phyloP scores from a whole-genome alignment of 2,329 filamentous ascomycete genomes.

The Diaporthe sp. region DNA sequence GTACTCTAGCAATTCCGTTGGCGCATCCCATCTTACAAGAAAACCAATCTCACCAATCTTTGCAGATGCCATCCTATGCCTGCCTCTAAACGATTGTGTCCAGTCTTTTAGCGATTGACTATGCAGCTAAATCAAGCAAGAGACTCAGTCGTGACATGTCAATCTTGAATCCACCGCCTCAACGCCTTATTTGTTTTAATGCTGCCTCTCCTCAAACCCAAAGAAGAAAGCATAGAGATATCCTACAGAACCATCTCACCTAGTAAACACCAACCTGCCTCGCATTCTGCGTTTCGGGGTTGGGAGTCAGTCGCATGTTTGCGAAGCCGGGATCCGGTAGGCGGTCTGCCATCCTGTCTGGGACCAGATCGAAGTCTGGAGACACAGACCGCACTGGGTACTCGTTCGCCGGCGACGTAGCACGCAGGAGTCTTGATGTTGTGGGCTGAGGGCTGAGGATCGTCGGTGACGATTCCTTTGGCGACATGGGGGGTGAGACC shows the following conservation, averaged over 20 bases:
- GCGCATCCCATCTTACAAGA: not conserved
- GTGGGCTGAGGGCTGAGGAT: conserved; percentile 68
- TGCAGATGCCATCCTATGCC: not conserved
- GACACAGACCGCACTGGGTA: conserved; percentile 68
- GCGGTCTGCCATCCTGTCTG: conserved; percentile 72
- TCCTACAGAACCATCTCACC: not conserved
- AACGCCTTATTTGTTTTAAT: not conserved
- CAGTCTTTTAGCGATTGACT: not conserved
- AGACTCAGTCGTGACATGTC: not conserved
- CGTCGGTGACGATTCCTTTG: conserved; percentile 53
- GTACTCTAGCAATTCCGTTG: not conserved
- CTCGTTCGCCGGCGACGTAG: conserved; percentile 64
- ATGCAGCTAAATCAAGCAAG: not conserved
- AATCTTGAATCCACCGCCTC: not conserved
- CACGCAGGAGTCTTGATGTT: conserved; percentile 66
- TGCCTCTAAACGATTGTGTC: not conserved
- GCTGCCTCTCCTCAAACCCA: not conserved
- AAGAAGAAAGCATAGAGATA: not conserved
- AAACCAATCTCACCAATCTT: not conserved
- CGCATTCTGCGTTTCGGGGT: conserved; percentile 58
- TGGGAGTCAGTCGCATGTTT: conserved; percentile 59
- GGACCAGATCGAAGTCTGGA: conserved; percentile 71
- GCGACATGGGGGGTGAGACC: conserved; percentile 41
- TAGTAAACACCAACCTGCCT: conserved; percentile 36
- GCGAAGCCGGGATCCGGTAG: conserved; percentile 61